Conservation (phyloP, 495 filamentous ascomycete species). For the Tuber aestivum region DNA sequence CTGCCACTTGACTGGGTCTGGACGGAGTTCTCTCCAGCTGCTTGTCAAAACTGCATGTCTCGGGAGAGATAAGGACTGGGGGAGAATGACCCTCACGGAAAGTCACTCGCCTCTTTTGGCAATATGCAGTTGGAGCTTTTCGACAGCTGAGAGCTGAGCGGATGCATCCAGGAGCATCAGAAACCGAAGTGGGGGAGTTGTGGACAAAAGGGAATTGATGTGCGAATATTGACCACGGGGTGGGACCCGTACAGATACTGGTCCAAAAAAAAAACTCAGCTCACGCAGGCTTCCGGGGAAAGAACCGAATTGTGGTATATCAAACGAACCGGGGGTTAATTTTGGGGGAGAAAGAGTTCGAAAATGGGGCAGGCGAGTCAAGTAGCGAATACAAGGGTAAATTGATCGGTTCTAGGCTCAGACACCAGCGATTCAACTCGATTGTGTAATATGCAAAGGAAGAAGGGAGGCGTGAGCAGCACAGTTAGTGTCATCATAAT, state of each 20-base stretch:
- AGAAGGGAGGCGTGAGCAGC: neutral
- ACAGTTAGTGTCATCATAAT: neutral
- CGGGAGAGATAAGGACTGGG: neutral
- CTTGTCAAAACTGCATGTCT: slow-evolving; percentile 2
- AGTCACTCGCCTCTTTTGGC: neutral
- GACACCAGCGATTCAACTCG: neutral
- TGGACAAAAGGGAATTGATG: neutral
- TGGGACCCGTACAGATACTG: neutral
- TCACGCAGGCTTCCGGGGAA: neutral
- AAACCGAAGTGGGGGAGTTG: neutral
- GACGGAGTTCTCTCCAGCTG: neutral
- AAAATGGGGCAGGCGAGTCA: neutral
- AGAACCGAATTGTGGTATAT: neutral
- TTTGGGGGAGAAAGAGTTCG: neutral
- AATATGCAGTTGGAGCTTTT: neutral
- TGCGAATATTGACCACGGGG: neutral
- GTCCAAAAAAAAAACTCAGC: neutral
- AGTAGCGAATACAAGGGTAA: neutral
- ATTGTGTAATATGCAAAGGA: neutral
- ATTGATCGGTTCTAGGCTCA: neutral
- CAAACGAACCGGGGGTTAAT: too few relatives aligned
- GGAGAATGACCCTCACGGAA: neutral
- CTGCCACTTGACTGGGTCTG: neutral
- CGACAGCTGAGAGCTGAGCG: too few relatives aligned
- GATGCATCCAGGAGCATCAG: neutral